Base-by-base conservation (phyloP, 2,329 filamentous ascomycete genomes). In the Calonectria ilicicola region DNA sequence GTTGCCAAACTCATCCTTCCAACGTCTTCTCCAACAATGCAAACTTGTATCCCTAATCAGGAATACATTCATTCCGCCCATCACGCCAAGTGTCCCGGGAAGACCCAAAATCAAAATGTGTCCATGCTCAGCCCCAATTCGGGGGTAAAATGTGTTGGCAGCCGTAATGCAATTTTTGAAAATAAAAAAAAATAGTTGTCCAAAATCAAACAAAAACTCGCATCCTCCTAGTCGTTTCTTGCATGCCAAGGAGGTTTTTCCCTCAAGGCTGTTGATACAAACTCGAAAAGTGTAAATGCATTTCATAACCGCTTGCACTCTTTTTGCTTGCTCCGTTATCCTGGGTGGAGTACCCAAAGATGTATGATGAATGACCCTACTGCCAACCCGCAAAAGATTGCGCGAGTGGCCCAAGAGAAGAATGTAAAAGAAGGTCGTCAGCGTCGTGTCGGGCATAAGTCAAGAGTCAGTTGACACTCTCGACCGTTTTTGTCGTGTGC, bases 231-330 rank as follows among this genome's bases (percentile, higher is more conserved):
- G 68, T 75, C 79, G 76, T 76, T 67, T 78, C 72, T 77, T 74
- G 73, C 73, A 72, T 82, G 75, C 79, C 77, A 78, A 79, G 79
- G 78, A 76, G 79, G 80, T 80, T 77, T 77, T 82, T 78, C 79
- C 78, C 65, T 47, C 66, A 9, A 80, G 79, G 82, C 83, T 83
- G 69, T 82, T 85, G 83, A 83, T 87, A 87, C 85, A 87, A 83
- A 85, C 81, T 76, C 72, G 80, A 83, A 83, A 79, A 76, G 79
- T 81, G 81, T 81, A 86, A 86, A 83, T 82, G 80, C 81, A 81
- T 74, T 75, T 83, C 82, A 82, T 83, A 80, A 82, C 75, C 82
- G 82, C 83, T 83, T 82, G 79, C 79, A 79, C 76, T 83, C 77
- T 82, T 83, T 84, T 84, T 83, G 78, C 71, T 75, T 79, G 80